Percentiles rank a stretch among this genome's conserved stretches.
Evolutionary conservation across 495 filamentous ascomycete species (phyloP).

Genomic region (Annulohypoxylon bovei): DNA sequence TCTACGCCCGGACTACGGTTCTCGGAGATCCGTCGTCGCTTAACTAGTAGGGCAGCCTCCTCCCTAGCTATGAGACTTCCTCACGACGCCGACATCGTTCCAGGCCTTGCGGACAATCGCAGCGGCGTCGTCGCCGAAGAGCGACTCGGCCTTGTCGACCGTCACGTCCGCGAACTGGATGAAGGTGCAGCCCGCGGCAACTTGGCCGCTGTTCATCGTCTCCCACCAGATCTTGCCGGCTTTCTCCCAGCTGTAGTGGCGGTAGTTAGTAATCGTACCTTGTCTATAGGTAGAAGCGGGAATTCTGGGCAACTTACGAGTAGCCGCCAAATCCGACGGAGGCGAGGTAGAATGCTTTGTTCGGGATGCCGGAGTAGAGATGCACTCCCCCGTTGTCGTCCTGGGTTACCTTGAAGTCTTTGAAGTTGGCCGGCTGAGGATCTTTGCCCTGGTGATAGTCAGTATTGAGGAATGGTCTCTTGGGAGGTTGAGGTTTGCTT

Average conservation of each 20-base stretch:
- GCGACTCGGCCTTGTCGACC: slow-evolving; percentile 50
- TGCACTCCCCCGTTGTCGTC: slow-evolving; percentile 63
- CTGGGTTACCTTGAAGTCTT: slow-evolving; percentile 45
- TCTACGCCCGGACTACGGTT: neutral
- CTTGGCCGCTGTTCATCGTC: slow-evolving; percentile 52
- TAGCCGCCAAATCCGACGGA: slow-evolving; percentile 58
- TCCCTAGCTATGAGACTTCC: slow-evolving; percentile 36
- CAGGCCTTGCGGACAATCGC: slow-evolving; percentile 52
- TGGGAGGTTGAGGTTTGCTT: neutral
- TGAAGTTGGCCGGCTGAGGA: slow-evolving; percentile 55
- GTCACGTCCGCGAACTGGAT: slow-evolving; percentile 57
- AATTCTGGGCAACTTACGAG: slow-evolving; percentile 38
- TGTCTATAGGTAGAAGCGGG: neutral
- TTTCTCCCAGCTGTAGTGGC: slow-evolving; percentile 55
- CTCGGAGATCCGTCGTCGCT: neutral
- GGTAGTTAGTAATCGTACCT: neutral
- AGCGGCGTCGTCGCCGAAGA: slow-evolving; percentile 50
- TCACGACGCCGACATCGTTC: slow-evolving; percentile 52
- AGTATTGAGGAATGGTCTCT: neutral
- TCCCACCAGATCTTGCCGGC: slow-evolving; percentile 63
- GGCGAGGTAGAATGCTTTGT: slow-evolving; percentile 61
- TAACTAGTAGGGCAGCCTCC: slow-evolving; percentile 6
- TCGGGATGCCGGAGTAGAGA: slow-evolving; percentile 64
- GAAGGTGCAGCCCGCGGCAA: slow-evolving; percentile 51
- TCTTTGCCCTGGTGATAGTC: slow-evolving; percentile 52